Base-by-base conservation (phyloP, 176 grass and related monocot genomes). In the Metroxylon sagu region DNA sequence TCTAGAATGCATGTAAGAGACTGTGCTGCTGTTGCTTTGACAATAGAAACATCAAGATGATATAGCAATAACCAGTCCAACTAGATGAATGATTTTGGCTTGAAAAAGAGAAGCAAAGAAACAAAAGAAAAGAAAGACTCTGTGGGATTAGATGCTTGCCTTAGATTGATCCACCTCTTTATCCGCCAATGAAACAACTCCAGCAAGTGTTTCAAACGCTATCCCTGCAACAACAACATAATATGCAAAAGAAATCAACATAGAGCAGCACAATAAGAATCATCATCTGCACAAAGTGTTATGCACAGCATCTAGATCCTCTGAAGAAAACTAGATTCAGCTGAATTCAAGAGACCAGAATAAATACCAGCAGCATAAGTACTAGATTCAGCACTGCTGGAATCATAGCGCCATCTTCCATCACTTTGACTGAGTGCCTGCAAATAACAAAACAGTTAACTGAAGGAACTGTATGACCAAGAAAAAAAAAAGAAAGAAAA, bases 381-480 rank as follows among this genome's bases (percentile, higher is more conserved):
- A 73, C 94, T 98, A 12, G 88, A 98, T 74, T 82, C 94, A 79
- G 85, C 81, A 67, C 76, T 98, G 56, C 86, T 86, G 69, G 79
- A 80, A 74, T 89, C 94, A 71, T 85, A 93, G 57, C 82, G 79
- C 94, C 94, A 89, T 70, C 82, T 98, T 48, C 94, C 94, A 0
- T 98, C 94, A 14, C 85, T 98, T 60, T 93, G 94, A 56, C 88
- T 83, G 74, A 98, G 88, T 62, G 88, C 85, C 94, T 98, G 70
- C n/a, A 26, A 71, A 79, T 43, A 43, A 6, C 57, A 55, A 66
- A 52, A 14, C 17, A 7, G 2, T 48, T 25, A 53, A 43, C 35
- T 43, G 35, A 43, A 43, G 35, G 12, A 7, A 43, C 7, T 3
- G 2, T 14, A 43, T 43, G 8, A 43, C 35, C 3, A 43, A 43